These are phyloP conservation scores for Houttuynia cordata DNA, from an alignment of 164 flowering plant species.

Conservation along the genomic window DNA sequence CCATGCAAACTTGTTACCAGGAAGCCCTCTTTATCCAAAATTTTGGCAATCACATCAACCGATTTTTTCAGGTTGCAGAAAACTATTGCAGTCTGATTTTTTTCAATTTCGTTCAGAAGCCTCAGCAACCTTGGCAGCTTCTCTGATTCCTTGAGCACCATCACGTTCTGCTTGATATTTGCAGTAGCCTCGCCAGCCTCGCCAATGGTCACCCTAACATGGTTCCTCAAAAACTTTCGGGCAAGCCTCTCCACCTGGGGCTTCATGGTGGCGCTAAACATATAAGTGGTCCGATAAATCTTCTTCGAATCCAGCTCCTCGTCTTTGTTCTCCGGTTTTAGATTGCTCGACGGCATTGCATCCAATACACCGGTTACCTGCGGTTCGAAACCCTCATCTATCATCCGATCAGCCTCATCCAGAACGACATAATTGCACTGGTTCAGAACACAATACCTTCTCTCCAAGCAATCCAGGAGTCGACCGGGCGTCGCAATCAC, in stretches of 20 bases:
- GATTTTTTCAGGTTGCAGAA: constrained; percentile 75
- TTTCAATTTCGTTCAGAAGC: constrained; percentile 66
- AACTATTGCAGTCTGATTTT: constrained; percentile 86
- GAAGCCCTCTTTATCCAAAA: constrained; percentile 59
- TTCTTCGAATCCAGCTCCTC: constrained; percentile 83
- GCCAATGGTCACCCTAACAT: constrained; percentile 84
- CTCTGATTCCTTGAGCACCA: constrained; percentile 71
- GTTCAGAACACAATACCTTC: constrained; percentile 66
- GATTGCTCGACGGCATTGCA: constrained; percentile 88
- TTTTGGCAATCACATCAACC: constrained; percentile 57
- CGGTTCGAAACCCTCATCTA: constrained; percentile 90
- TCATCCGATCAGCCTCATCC: constrained; percentile 92
- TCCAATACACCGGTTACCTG: constrained; percentile 83
- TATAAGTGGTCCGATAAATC: constrained; percentile 83
- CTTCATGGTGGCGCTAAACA: constrained; percentile 99
- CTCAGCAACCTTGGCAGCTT: constrained; percentile 46
- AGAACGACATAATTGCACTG: constrained; percentile 88
- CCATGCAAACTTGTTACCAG: constrained; percentile 83
- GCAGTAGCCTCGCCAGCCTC: constrained; percentile 89
- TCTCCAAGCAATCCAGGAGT: constrained; percentile 66
- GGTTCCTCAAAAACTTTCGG: constrained; percentile 80
- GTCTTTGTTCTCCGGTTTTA: constrained; percentile 90
- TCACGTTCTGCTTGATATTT: constrained; percentile 61
- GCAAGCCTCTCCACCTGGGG: constrained; percentile 88
- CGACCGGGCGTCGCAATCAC: constrained; percentile 92